Evolutionary conservation across 768 basidiomycete genomes (phyloP).

Genomic region (Suillus luteus): DNA sequence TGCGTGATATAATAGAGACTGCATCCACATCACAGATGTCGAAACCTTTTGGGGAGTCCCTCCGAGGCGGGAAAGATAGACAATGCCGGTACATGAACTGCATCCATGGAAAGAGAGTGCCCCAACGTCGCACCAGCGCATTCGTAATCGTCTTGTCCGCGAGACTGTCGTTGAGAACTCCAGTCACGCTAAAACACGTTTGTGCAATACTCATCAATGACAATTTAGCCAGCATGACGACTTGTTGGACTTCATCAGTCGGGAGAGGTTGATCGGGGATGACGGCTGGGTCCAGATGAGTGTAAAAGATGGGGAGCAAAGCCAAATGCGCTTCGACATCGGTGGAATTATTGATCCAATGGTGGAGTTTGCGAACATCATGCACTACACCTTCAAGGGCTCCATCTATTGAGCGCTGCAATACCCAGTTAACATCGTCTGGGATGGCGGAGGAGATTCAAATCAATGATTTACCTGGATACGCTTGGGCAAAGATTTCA

Average conservation of each 20-base stretch:
- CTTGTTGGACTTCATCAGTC: neutral
- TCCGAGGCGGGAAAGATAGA: neutral
- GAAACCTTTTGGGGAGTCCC: neutral
- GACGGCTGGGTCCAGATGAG: conserved; percentile 9
- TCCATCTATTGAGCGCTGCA: conserved; percentile 2
- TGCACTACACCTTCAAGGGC: neutral
- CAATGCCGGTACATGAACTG: conserved; percentile 9
- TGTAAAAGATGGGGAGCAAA: conserved; percentile 9
- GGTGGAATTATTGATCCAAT: neutral
- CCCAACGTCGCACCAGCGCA: conserved; percentile 6
- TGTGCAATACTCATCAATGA: conserved; percentile 1
- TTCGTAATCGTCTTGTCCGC: conserved; percentile 5
- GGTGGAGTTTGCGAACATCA: conserved; percentile 3
- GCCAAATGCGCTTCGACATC: conserved; percentile 4
- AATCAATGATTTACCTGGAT: neutral
- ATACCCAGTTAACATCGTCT: neutral
- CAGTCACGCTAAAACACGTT: neutral
- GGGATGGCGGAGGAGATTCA: neutral
- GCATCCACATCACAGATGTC: neutral
- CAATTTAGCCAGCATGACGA: conserved; percentile 5
- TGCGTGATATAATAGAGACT: neutral
- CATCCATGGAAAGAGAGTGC: conserved; percentile 6
- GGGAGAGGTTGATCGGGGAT: conserved; percentile 8
- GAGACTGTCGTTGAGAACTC: neutral
- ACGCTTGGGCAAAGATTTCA: conserved; percentile 5